Base-by-base conservation (phyloP, 2,329 filamentous ascomycete species). In the Fusarium tanahbumbuense region DNA sequence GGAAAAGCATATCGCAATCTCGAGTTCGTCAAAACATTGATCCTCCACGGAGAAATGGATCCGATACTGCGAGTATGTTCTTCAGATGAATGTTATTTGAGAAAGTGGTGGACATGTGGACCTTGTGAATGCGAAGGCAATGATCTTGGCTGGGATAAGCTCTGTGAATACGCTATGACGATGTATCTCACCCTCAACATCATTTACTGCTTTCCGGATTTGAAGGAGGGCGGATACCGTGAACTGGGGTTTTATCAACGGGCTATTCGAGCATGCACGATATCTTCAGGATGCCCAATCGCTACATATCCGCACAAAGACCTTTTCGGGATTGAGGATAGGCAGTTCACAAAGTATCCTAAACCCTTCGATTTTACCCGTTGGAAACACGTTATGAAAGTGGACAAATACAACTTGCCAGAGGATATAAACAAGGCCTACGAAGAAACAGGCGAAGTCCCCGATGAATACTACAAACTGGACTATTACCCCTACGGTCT, bases 171-270 rank as follows among this genome's bases (percentile, higher is more conserved):
- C 2, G 44, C 23, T 1, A 34, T 68, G 3, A 55, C 20, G 2
- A 59, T 53, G 10, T 68, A 44, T 12, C 9, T 68, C 0, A 16
- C 32, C 5, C 58, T 68, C 27, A 68, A 68, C 10, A 8, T 68
- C 13, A 2, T 68, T 0, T 25, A 44, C 9, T 55, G 18, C 12
- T 68, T 68, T 12, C 44, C 47, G 0, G 20, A 60, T 16, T 22
- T 28, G 0, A 60, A 53, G 20, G 25, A 55, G 3, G 45, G 34
- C 2, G 25, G 15, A 0, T 68, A 68, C 5, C 46, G 52, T 3
- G 20, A 34, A 3, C 20, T 64, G 9, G 50, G 27, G 13, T 42
- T 53, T 8, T 68, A 64, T 3, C 65, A 68, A 10, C 22, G 16
- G 1, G 37, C 44, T 3, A 10, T 58, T 2, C 52, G 52, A 1